Evolutionary conservation across 306 rosid species (phyloP).

Genomic region (Castanea mollissima): DNA sequence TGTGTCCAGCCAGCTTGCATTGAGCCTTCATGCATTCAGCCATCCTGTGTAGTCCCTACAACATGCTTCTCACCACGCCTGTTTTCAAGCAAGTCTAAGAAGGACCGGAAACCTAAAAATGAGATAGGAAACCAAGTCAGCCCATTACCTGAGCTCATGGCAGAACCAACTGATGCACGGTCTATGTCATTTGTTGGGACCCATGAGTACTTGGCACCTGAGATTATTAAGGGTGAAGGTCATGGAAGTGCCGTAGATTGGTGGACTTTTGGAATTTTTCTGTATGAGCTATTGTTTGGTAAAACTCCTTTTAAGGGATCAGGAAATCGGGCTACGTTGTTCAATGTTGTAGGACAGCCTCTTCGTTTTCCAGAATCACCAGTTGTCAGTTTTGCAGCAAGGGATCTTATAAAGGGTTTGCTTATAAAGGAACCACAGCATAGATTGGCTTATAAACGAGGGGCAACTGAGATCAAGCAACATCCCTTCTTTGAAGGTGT

Average conservation of each 20-base stretch:
- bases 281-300: conserved; percentile 87
- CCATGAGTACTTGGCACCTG: conserved; percentile 95
- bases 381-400: conserved; percentile 87
- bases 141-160: conserved; percentile 91
- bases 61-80: conserved; percentile 92
- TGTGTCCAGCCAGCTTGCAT: conserved; percentile 96
- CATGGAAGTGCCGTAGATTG: conserved; percentile 99
- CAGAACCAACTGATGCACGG: conserved; percentile 97
- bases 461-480: conserved; percentile 91
- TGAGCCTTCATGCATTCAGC: conserved; percentile 95
- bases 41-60: conserved; percentile 95
- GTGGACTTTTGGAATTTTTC: conserved; percentile 98
- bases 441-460: conserved; percentile 88
- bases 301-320: conserved; percentile 98
- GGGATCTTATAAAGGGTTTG: conserved; percentile 90
- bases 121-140: conserved; percentile 90
- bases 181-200: conserved; percentile 99
- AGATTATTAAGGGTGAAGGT: conserved; percentile 96
- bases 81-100: conserved; percentile 90
- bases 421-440: conserved; percentile 92
- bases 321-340: conserved; percentile 84
- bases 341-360: conserved; percentile 89
- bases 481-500: conserved; percentile 98
- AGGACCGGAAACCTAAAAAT: conserved; percentile 71
- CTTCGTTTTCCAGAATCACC: conserved; percentile 93